Base-by-base conservation (phyloP, 2,329 filamentous ascomycete species). In the Cryphonectria carpinicola region DNA sequence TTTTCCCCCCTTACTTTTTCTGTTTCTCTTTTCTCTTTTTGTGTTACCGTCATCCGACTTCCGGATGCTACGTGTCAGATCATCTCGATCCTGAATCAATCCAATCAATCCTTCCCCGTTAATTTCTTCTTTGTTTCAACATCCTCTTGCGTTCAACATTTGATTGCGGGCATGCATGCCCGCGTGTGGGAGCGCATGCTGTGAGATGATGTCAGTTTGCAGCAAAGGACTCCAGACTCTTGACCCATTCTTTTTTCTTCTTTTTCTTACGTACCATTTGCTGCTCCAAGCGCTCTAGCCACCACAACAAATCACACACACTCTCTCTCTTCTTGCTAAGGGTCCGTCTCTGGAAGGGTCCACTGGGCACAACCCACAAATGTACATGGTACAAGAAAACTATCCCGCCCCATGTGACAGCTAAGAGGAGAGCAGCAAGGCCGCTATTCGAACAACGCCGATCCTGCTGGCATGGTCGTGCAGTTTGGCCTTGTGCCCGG, bases 181-280 rank as follows among this genome's bases (percentile, higher is more conserved):
- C 28, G 32, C 52, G 5, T 28, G 25, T 56, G 52, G 52, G 10
- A 37, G 25, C 65, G 14, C 65, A 28, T 37, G 46, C 62, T 68
- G 69, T 32, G 39, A 39, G 52, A 70, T 70, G 69, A 70, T 70
- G 69, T 70, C 69, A 65, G 65, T 56, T 64, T 64, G 69, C 58
- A 67, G 66, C 62, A 22, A 32, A 22, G 14, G 14, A 52, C n/a
- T 65, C 62, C 61, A 39, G 35, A 52, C 32, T 49, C 52, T 43
- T 22, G 46, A n/a, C 46, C 46, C 46, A 49, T 19, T 46, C n/a
- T 49, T 49, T 32, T 32, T 32, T 32, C 4, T 32, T 32, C 4
- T 32, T 32, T 32, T 32, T 32, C 4, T 32, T 32, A 32, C 19
- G 4, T 32, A 6, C 39, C 19, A 67, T 67, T 72, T 66, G 64